Evolutionary conservation across 176 grass and related monocot species (phyloP).

Genomic region (Zea luxurians): DNA sequence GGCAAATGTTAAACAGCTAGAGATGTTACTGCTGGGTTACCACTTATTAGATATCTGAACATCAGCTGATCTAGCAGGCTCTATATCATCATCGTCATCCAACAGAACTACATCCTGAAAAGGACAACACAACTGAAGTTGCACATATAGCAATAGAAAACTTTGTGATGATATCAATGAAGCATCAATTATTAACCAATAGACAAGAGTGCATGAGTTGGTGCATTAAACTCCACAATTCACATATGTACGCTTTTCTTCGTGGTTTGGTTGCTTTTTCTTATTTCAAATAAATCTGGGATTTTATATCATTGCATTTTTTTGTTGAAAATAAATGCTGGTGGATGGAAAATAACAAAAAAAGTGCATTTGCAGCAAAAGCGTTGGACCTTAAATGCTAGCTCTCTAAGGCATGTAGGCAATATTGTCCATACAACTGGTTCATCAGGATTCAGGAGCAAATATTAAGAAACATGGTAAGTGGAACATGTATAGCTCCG

Average conservation of each 20-base stretch:
- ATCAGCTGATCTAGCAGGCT: conserved; percentile 32
- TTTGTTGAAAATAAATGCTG: not conserved
- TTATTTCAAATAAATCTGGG: not conserved
- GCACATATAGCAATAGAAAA: not conserved
- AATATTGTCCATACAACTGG: conserved; percentile 4
- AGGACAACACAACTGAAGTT: not conserved
- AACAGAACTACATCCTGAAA: conserved; percentile 58
- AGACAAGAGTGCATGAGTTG: not conserved
- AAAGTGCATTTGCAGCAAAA: conserved; percentile 2
- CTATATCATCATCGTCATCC: conserved; percentile 51
- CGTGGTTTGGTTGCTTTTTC: not conserved
- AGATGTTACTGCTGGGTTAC: conserved; percentile 32
- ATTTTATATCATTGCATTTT: conserved; percentile 12
- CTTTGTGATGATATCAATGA: not conserved
- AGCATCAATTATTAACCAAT: not conserved
- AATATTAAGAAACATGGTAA: not conserved
- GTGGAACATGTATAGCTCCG: not conserved
- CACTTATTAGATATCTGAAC: conserved; percentile 37
- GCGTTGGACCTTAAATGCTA: conserved; percentile 11
- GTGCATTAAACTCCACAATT: not conserved
- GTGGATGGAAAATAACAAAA: conserved; percentile 21
- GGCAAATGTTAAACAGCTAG: not conserved
- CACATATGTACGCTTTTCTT: conserved; percentile 1
- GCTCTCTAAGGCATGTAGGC: not conserved
- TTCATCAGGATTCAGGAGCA: not conserved